Evolutionary conservation across 208 protist species (phyloP).

Genomic region (Crithidia mellificae): DNA sequence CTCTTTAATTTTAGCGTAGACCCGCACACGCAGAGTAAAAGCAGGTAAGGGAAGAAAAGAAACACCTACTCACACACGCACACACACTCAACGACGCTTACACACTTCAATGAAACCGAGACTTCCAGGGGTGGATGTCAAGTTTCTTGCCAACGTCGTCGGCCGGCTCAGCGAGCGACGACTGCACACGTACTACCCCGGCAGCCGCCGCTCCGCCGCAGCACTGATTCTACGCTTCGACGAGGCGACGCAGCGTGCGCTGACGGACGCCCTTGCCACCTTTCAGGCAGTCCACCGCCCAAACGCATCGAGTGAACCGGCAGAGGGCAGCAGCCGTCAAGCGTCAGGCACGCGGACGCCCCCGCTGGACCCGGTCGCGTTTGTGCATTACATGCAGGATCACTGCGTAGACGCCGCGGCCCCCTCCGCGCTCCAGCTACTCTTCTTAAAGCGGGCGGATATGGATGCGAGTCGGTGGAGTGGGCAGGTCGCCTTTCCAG

Average conservation of each 20-base stretch:
- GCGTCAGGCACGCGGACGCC: background rate
- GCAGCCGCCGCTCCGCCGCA: constrained; percentile 39
- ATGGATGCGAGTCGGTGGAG: constrained; percentile 60
- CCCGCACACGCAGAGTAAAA: too few relatives aligned
- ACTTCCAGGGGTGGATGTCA: constrained; percentile 55
- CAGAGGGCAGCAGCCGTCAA: background rate
- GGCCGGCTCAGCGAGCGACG: constrained; percentile 37
- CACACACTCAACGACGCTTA: too few relatives aligned
- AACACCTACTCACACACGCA: too few relatives aligned
- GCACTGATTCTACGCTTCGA: constrained; percentile 75
- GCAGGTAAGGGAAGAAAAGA: too few relatives aligned
- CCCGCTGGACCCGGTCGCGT: background rate
- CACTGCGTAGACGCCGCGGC: constrained; percentile 22
- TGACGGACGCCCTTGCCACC: constrained; percentile 6
- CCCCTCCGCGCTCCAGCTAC: constrained; percentile 48
- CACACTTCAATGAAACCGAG: constrained; percentile 15
- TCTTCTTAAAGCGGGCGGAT: constrained; percentile 69
- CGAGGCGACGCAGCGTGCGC: constrained; percentile 37
- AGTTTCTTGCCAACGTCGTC: constrained; percentile 46
- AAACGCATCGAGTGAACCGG: background rate
- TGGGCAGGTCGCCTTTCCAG: constrained; percentile 79
- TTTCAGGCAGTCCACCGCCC: constrained; percentile 4
- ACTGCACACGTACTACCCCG: constrained; percentile 61
- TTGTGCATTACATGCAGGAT: constrained; percentile 8
- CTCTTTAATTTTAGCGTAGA: too few relatives aligned